A percentile compares a stretch with the other conserved stretches of the same genome.
Conservation (phyloP, 2,329 filamentous ascomycete species). For the Xylaria polymorpha region DNA sequence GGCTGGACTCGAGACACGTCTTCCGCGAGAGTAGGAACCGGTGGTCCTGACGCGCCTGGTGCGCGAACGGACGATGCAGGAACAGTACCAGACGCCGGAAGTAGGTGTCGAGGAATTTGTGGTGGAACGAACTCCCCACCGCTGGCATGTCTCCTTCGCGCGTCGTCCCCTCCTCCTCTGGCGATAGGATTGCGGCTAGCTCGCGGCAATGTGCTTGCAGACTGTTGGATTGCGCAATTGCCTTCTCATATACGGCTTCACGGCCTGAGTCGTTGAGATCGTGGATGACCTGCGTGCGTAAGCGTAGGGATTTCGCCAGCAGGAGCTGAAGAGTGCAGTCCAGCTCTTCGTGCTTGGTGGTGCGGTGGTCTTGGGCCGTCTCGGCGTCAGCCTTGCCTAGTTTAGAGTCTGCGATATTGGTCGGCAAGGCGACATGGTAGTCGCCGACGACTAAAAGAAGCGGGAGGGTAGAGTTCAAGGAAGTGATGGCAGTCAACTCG, state of each 20-base stretch:
- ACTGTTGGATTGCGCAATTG: slow-evolving; percentile 33
- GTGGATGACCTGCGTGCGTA: slow-evolving; percentile 41
- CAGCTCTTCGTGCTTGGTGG: slow-evolving; percentile 26
- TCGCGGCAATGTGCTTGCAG: slow-evolving; percentile 42
- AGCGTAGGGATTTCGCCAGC: slow-evolving; percentile 39
- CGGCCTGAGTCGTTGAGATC: slow-evolving; percentile 39
- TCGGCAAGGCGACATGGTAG: slow-evolving; percentile 38
- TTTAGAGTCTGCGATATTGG: slow-evolving; percentile 41
- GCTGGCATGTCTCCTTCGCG: neutral
- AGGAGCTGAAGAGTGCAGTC: slow-evolving; percentile 43
- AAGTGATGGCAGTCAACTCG: slow-evolving; percentile 43
- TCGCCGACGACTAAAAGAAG: slow-evolving; percentile 37
- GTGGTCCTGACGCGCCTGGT: slow-evolving; percentile 39
- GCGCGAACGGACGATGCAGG: slow-evolving; percentile 43
- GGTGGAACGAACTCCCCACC: slow-evolving; percentile 37
- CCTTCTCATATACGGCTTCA: slow-evolving; percentile 35
- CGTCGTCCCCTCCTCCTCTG: neutral
- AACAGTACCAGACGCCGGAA: slow-evolving; percentile 44
- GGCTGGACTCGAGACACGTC: slow-evolving; percentile 42
- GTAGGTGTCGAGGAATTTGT: slow-evolving; percentile 45
- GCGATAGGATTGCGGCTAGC: slow-evolving; percentile 39
- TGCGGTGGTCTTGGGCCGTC: neutral
- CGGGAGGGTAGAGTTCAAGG: slow-evolving; percentile 43
- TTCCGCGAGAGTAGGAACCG: slow-evolving; percentile 45
- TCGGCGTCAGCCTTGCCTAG: neutral